phyloP scores from a whole-genome alignment of 2,329 filamentous ascomycete genomes.

The Diaporthe aspalathi region DNA sequence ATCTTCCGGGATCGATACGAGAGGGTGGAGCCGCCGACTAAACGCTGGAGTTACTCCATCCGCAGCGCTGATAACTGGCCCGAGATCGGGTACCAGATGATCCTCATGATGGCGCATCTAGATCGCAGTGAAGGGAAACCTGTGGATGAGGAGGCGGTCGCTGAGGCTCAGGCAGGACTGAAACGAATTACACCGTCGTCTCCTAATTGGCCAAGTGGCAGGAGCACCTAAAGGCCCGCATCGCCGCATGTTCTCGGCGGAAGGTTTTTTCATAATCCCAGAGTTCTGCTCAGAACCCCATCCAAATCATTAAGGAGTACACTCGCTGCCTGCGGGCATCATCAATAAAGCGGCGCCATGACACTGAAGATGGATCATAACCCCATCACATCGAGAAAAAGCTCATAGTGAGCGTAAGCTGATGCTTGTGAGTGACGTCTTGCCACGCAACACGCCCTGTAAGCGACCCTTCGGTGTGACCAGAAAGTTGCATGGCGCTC shows the following conservation, averaged over 20 bases:
- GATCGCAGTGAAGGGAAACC: not conserved
- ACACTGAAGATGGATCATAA: no score
- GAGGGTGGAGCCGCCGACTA: not conserved
- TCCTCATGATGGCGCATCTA: not conserved
- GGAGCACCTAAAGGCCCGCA: not conserved
- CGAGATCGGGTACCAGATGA: not conserved
- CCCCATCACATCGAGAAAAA: no score
- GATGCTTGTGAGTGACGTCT: no score
- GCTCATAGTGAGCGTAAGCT: no score
- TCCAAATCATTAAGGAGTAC: no score
- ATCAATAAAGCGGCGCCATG: no score
- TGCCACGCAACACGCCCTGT: no score
- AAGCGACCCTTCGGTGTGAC: no score
- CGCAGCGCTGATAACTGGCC: not conserved
- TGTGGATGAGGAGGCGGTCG: not conserved
- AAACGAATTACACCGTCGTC: not conserved
- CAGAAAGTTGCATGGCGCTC: no score
- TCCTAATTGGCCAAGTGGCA: not conserved
- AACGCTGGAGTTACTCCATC: not conserved
- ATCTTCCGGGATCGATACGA: not conserved
- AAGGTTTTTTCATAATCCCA: no score
- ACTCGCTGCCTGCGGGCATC: no score
- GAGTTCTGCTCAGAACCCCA: no score
- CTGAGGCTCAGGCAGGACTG: not conserved
- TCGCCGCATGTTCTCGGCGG: not conserved